Evolutionary conservation across 148 eudicot genomes (phyloP).

Genomic region (Bassia scoparia): DNA sequence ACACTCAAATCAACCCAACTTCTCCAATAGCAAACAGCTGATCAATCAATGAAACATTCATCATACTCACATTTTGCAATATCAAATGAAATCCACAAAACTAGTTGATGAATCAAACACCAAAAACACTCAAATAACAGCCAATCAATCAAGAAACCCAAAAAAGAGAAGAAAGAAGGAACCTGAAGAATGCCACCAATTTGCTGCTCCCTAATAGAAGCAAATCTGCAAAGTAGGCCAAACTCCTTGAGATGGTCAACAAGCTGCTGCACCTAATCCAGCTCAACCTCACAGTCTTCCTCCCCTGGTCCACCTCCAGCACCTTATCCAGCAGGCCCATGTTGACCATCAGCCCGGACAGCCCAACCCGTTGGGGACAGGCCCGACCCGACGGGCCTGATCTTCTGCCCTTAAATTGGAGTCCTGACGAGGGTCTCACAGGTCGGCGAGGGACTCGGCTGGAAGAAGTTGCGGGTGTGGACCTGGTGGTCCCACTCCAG

Average conservation of each 20-base stretch:
- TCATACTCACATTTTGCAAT: background rate
- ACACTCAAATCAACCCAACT: background rate
- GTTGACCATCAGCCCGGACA: slow-evolving; percentile 87
- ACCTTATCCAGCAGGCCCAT: slow-evolving; percentile 81
- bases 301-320: slow-evolving; percentile 73
- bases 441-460: slow-evolving; percentile 50
- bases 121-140: background rate
- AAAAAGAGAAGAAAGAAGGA: background rate
- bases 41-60: background rate
- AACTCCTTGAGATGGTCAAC: slow-evolving; percentile 78
- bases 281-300: slow-evolving; percentile 74
- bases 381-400: slow-evolving; percentile 86
- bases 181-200: slow-evolving; percentile 97
- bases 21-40: background rate
- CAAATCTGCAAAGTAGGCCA: slow-evolving; percentile 90
- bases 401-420: slow-evolving; percentile 53
- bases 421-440: slow-evolving; percentile 47
- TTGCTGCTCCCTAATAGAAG: slow-evolving; percentile 89
- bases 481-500: slow-evolving; percentile 96
- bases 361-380: slow-evolving; percentile 87
- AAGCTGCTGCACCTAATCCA: slow-evolving; percentile 85
- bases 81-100: background rate
- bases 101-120: background rate
- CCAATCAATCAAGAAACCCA: background rate
- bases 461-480: slow-evolving; percentile 57